Base-by-base conservation (phyloP, 768 basidiomycete genomes). In the Boletus rex-veris region DNA sequence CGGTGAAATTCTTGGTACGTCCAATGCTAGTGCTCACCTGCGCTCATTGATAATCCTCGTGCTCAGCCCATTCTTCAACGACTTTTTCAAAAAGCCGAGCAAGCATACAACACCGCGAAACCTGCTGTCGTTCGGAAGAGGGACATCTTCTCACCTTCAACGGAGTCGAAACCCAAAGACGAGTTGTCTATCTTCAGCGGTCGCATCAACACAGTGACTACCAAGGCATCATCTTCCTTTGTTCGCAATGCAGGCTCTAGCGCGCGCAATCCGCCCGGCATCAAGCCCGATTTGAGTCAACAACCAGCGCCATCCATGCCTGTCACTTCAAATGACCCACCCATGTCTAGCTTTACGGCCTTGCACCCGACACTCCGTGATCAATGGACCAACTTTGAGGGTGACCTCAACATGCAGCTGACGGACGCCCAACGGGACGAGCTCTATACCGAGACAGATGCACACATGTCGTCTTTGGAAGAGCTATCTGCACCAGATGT, bases 111-210 rank as follows among this genome's bases (percentile, higher is more conserved):
- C 58, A 79, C 69, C 30, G 80, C 81, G 7, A 71, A 77, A 33
- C 73, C 79, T 8, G 64, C 75, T 3, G 70, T 69, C 45, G 71
- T 75, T 46, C 77, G 75, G 15, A 77, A 75, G 58, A 56, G 35
- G 26, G 83, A 86, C 68, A 85, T 86, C 28, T 88, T 88, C 67
- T 72, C 75, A 19, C 73, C 79, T 9, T 79, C 83, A 0, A 57
- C 71, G 12, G 57, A 66, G 11, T 70, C 72, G 24, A 79, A 77
- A 37, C 68, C 72, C n/a, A 78, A 82, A 51, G 88, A 90, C 64
- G 87, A 89, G 62, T 70, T 90, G 21, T 80, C 82, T 7, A 86
- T 90, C 24, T 90, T 90, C 66, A 82, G 86, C 45, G 88, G 88
- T n/a, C 80, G 82, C 61, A 88, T 83, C 10, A 80, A 86, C 55